Conservation (phyloP, 2,329 filamentous ascomycete species). For the Venturia oleaginea region DNA sequence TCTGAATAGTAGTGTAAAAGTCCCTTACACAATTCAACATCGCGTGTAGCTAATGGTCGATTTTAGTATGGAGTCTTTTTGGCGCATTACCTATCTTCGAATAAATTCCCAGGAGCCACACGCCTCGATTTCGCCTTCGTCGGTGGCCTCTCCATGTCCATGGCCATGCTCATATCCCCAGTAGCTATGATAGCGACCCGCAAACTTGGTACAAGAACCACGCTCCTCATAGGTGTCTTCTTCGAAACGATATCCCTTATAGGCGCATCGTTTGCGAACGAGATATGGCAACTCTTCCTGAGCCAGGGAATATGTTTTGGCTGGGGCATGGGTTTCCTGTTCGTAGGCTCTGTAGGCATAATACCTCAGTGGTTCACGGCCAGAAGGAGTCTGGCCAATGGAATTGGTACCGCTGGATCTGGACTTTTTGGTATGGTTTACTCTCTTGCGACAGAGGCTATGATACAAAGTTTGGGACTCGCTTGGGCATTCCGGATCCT, state of each 20-base stretch:
- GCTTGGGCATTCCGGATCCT: slow-evolving; percentile 59
- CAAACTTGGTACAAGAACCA: slow-evolving; percentile 52
- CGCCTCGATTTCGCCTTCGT: slow-evolving; percentile 66
- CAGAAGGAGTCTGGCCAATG: slow-evolving; percentile 59
- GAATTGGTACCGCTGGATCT: slow-evolving; percentile 57
- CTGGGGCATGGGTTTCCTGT: slow-evolving; percentile 68
- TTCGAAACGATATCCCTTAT: slow-evolving; percentile 13
- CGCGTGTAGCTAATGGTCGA: slow-evolving; percentile 21
- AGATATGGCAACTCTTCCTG: slow-evolving; percentile 62
- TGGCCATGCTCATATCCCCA: slow-evolving; percentile 59
- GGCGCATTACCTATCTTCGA: slow-evolving; percentile 60
- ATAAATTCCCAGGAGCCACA: slow-evolving; percentile 54
- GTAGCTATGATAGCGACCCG: slow-evolving; percentile 54
- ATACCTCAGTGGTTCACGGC: slow-evolving; percentile 67
- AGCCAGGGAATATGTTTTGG: slow-evolving; percentile 69
- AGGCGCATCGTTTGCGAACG: slow-evolving; percentile 12
- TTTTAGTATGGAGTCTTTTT: slow-evolving; percentile 57
- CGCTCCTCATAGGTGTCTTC: slow-evolving; percentile 53
- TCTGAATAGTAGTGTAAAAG: slow-evolving; percentile 44
- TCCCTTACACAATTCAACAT: not conserved
- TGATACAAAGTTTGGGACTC: slow-evolving; percentile 56
- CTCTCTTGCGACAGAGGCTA: slow-evolving; percentile 56
- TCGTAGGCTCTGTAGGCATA: slow-evolving; percentile 59
- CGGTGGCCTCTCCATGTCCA: slow-evolving; percentile 59
- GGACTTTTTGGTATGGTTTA: slow-evolving; percentile 68